Evolutionary conservation across 108 stramenopile species (phyloP).

Genomic region (Skeletonema grethae): DNA sequence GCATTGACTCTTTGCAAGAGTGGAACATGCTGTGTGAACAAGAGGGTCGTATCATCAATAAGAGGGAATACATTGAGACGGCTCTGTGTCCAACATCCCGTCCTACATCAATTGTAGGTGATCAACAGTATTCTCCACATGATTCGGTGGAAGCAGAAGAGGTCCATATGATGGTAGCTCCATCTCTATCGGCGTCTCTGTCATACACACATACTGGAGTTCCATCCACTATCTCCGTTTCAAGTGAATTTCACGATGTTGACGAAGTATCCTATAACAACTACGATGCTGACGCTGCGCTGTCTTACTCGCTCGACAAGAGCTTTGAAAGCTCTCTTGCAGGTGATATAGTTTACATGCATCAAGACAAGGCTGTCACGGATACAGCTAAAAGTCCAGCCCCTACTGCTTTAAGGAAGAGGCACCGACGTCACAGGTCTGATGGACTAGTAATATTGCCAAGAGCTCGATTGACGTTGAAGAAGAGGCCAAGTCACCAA

Average conservation of each 20-base stretch:
- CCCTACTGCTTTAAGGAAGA: not conserved
- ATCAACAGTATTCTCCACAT: not conserved
- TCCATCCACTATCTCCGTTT: not conserved
- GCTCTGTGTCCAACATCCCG: not conserved
- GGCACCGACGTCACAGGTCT: not conserved
- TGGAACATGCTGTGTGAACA: not conserved
- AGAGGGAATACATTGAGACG: not conserved
- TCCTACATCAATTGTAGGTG: not conserved
- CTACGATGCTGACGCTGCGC: not conserved
- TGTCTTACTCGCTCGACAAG: conserved; percentile 4
- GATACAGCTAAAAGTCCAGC: not conserved
- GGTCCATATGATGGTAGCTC: not conserved
- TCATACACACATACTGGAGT: conserved; percentile 1
- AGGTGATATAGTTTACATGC: not conserved
- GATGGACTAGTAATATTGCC: not conserved
- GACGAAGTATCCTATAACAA: not conserved
- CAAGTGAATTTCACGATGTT: not conserved
- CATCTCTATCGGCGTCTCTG: not conserved
- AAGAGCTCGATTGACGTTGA: not conserved
- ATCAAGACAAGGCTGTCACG: not conserved
- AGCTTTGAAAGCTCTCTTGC: conserved; percentile 4
- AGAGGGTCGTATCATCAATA: not conserved
- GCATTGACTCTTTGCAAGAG: not conserved
- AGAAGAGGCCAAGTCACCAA: not conserved
- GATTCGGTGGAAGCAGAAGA: not conserved